phyloP scores from a whole-genome alignment of 2,329 filamentous ascomycete genomes.

The Epichloe aotearoae region DNA sequence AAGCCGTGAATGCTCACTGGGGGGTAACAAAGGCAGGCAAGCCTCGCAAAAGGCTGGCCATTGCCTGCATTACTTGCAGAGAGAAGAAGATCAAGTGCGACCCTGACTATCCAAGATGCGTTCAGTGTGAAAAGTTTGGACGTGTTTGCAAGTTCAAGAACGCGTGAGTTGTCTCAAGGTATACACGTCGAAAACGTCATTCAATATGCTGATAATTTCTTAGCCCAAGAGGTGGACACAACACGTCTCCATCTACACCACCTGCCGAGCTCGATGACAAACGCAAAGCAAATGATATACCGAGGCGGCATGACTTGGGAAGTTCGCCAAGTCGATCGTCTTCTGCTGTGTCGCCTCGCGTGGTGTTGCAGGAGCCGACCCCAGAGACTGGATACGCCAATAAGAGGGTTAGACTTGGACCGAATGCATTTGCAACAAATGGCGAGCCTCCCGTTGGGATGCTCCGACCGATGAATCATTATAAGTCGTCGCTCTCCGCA shows the following conservation, averaged over 20 bases:
- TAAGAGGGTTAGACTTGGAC: constrained; percentile 37
- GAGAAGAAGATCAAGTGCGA: constrained; percentile 98
- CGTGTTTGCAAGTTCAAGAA: constrained; percentile 74
- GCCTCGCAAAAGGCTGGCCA: constrained; percentile 77
- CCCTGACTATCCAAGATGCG: constrained; percentile 72
- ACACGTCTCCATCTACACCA: constrained; percentile 40
- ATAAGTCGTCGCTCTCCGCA: constrained; percentile 23
- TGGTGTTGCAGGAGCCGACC: constrained; percentile 19
- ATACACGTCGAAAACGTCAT: not conserved
- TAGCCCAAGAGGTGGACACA: constrained; percentile 45
- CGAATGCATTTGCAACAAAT: constrained; percentile 29
- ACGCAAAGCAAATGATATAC: constrained; percentile 15
- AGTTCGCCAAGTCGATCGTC: constrained; percentile 31
- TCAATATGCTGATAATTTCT: constrained; percentile 4
- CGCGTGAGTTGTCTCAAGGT: constrained; percentile 50
- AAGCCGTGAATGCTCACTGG: constrained; percentile 82
- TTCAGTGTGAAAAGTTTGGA: constrained; percentile 87
- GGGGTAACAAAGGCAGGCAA: constrained; percentile 90
- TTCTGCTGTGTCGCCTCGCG: constrained; percentile 35
- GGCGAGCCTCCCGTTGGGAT: constrained; percentile 19
- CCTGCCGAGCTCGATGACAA: constrained; percentile 35
- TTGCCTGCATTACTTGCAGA: constrained; percentile 84
- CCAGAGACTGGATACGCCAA: constrained; percentile 29
- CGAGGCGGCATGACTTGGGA: constrained; percentile 19
- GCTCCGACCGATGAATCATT: constrained; percentile 21